phyloP scores from a whole-genome alignment of 2,329 filamentous ascomycete genomes.

The Colletotrichum liaoningense region DNA sequence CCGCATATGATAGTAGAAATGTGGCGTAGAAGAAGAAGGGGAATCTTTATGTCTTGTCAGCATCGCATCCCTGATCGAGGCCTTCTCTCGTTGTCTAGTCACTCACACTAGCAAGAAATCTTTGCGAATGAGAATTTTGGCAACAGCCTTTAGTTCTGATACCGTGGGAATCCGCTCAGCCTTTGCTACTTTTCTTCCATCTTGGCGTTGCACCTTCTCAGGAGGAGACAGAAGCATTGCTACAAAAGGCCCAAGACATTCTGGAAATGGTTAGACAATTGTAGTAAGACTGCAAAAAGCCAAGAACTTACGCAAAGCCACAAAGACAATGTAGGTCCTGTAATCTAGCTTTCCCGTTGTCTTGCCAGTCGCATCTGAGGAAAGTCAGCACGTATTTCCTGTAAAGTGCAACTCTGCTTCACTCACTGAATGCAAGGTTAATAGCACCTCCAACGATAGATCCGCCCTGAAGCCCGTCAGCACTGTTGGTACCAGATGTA shows the following conservation, averaged over 20 bases:
- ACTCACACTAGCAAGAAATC: constrained; percentile 33
- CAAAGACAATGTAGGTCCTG: constrained; percentile 16
- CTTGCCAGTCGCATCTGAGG: constrained; percentile 9
- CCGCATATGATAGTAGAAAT: constrained; percentile 37
- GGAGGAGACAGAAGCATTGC: constrained; percentile 2
- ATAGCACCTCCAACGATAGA: constrained; percentile 17
- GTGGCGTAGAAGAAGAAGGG: constrained; percentile 29
- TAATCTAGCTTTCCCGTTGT: constrained; percentile 13
- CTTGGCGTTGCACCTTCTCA: constrained; percentile 9
- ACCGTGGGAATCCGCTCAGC: not conserved
- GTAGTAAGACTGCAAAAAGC: not conserved
- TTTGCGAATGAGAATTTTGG: constrained; percentile 20
- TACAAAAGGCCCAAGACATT: constrained; percentile 8
- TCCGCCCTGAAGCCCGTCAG: not conserved
- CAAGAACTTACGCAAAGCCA: not conserved
- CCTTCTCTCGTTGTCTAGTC: not conserved
- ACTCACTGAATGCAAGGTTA: constrained; percentile 21
- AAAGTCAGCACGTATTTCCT: not conserved
- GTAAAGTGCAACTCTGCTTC: fast-evolving
- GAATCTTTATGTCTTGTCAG: not conserved
- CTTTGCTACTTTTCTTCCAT: not conserved
- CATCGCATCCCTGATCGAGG: too few relatives aligned
- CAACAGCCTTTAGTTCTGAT: not conserved
- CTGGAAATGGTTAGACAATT: not conserved
- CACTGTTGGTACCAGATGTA: too few relatives aligned